Evolutionary conservation across 2,329 filamentous ascomycete species (phyloP).

Genomic region (Lachnellula arida): DNA sequence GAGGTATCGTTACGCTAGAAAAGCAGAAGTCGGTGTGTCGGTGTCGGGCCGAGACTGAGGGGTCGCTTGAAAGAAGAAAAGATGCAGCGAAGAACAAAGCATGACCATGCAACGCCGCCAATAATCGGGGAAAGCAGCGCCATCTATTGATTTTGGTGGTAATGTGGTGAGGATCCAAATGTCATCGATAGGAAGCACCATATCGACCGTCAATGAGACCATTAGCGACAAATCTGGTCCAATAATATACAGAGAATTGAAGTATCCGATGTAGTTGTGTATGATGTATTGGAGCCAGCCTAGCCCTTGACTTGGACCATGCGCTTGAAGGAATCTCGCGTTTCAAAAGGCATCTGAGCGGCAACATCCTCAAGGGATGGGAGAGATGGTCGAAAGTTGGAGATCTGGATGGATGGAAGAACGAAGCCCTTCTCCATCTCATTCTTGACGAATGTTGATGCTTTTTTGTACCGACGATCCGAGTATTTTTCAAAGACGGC

Average conservation of each 20-base stretch:
- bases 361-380: slow-evolving; percentile 21
- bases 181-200: slow-evolving; percentile 19
- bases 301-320: slow-evolving; percentile 28
- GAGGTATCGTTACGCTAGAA: slow-evolving; percentile 26
- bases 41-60: slow-evolving; percentile 1
- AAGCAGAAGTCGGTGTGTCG: slow-evolving; percentile 18
- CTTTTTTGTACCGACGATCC: slow-evolving; percentile 81
- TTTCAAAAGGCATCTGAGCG: slow-evolving; percentile 21
- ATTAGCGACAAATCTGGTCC: slow-evolving; percentile 23
- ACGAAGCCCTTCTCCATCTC: slow-evolving; percentile 61
- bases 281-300: neutral
- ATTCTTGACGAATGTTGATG: slow-evolving; percentile 72
- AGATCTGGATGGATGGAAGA: slow-evolving; percentile 32
- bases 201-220: slow-evolving; percentile 18
- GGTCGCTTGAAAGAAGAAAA: slow-evolving; percentile 3
- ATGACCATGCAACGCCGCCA: slow-evolving; percentile 17
- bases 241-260: slow-evolving; percentile 32
- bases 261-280: slow-evolving; percentile 8
- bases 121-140: slow-evolving; percentile 12
- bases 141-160: slow-evolving; percentile 19
- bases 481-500: slow-evolving; percentile 91
- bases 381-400: slow-evolving; percentile 22
- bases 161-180: slow-evolving; percentile 23
- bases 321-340: slow-evolving; percentile 25
- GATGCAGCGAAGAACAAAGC: slow-evolving; percentile 7